phyloP scores from a whole-genome alignment of 305 asterid genomes.

The Fraxinus sp. region DNA sequence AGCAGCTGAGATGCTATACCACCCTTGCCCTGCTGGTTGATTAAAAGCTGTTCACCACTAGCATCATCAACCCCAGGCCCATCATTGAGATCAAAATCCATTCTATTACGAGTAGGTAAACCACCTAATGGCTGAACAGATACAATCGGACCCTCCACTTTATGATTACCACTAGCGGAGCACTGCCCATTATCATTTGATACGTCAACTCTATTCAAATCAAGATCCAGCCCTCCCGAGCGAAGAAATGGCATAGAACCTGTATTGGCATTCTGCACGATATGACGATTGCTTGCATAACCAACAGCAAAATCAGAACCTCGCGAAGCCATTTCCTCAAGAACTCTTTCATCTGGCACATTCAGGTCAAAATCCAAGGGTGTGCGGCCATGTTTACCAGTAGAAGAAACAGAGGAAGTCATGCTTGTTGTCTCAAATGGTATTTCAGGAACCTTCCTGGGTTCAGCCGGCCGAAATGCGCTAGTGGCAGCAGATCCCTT shows the following conservation, averaged over 20 bases:
- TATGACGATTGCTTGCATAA: constrained; percentile 21
- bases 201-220: constrained; percentile 76
- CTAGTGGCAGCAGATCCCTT: constrained; percentile 95
- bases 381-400: constrained; percentile 45
- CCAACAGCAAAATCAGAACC: constrained; percentile 38
- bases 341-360: constrained; percentile 72
- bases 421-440: constrained; percentile 27
- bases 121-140: constrained; percentile 40
- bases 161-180: constrained; percentile 43
- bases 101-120: constrained; percentile 44
- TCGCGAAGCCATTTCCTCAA: constrained; percentile 58
- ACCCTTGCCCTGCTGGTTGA: constrained; percentile 43
- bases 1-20: constrained; percentile 42
- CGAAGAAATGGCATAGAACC: constrained; percentile 40
- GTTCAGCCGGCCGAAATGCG: constrained; percentile 96
- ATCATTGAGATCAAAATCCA: constrained; percentile 79
- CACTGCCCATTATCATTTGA: constrained; percentile 54
- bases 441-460: constrained; percentile 56
- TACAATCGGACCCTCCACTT: constrained; percentile 32
- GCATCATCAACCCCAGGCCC: constrained; percentile 73
- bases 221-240: constrained; percentile 75
- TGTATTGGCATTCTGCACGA: constrained; percentile 24
- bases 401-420: constrained; percentile 38
- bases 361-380: constrained; percentile 76
- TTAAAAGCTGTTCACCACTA: constrained; percentile 41